phyloP scores from a whole-genome alignment of 1,139 yeast genomes.

The Candida sanyaensis region DNA sequence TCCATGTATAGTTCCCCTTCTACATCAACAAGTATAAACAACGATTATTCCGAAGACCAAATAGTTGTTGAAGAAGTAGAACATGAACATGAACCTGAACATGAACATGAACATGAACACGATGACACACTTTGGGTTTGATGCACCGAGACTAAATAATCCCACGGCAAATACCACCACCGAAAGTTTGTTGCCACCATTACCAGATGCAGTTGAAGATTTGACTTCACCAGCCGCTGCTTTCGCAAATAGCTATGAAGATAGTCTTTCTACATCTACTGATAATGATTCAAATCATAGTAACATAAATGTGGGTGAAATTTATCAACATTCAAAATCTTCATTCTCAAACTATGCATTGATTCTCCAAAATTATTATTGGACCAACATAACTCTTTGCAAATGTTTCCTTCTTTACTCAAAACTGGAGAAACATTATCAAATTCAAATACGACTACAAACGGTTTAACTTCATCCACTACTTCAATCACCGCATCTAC shows the following conservation, averaged over 20 bases:
- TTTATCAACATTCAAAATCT: constrained; percentile 17
- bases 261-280: constrained; percentile 6
- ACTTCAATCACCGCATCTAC: not conserved
- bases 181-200: constrained; percentile 42
- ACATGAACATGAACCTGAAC: constrained; percentile 1
- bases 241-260: constrained; percentile 4
- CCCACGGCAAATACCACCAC: constrained; percentile 4
- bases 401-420: constrained; percentile 22
- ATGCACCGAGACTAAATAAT: constrained; percentile 1
- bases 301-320: constrained; percentile 8
- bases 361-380: constrained; percentile 28
- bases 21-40: not conserved
- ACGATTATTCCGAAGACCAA: not conserved
- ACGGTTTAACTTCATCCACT: not conserved
- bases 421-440: constrained; percentile 5
- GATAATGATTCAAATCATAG: constrained; percentile 8
- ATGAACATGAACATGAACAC: constrained; percentile 1
- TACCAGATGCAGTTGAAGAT: constrained; percentile 27
- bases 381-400: constrained; percentile 15
- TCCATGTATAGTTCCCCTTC: constrained; percentile 4
- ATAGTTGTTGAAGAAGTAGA: not conserved
- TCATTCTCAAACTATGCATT: constrained; percentile 29
- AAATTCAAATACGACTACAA: not conserved
- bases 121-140: not conserved
- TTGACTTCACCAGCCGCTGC: constrained; percentile 6